A percentile compares a stretch with the other conserved stretches of the same genome.
Conservation (phyloP, 495 filamentous ascomycete genomes). For the Staphylotrichum longicolle region DNA sequence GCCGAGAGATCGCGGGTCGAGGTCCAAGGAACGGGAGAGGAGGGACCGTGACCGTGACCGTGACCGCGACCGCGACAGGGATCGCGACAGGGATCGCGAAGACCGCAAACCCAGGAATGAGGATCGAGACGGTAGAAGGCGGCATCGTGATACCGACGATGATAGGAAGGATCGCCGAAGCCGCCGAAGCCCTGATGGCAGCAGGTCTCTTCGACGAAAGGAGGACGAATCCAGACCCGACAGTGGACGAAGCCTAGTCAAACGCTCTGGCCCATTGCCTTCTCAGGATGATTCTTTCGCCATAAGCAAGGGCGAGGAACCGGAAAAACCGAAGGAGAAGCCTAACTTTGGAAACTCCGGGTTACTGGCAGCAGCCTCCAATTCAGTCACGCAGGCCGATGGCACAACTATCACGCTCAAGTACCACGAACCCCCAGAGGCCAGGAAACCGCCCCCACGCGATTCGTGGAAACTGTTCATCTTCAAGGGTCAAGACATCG, state of each 20-base stretch:
- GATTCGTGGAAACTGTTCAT: slow-evolving; percentile 87
- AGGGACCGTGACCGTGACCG: not conserved
- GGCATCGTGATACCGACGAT: slow-evolving; percentile 13
- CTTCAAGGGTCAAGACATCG: slow-evolving; percentile 78
- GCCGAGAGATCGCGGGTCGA: slow-evolving; percentile 35
- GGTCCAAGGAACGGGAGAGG: slow-evolving; percentile 26
- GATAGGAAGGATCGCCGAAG: slow-evolving; percentile 14
- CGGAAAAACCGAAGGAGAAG: slow-evolving; percentile 70
- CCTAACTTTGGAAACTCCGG: slow-evolving; percentile 83
- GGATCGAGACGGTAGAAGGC: slow-evolving; percentile 20
- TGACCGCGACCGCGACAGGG: slow-evolving; percentile 10
- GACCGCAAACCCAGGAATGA: slow-evolving; percentile 11
- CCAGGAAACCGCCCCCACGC: slow-evolving; percentile 76
- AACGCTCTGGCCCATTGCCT: slow-evolving; percentile 58
- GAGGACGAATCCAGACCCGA: slow-evolving; percentile 23
- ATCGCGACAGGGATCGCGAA: slow-evolving; percentile 15
- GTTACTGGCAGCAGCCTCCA: slow-evolving; percentile 81
- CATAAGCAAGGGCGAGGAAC: slow-evolving; percentile 49
- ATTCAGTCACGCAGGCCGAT: slow-evolving; percentile 69
- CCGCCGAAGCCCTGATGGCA: slow-evolving; percentile 15
- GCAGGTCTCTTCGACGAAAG: not conserved
- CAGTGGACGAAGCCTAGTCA: slow-evolving; percentile 30
- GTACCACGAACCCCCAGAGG: slow-evolving; percentile 93
- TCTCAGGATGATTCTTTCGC: slow-evolving; percentile 70
- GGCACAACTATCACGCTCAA: slow-evolving; percentile 74